Evolutionary conservation across 1,284 basidiomycete species (phyloP).

Genomic region (Exsudoporus floridanus): DNA sequence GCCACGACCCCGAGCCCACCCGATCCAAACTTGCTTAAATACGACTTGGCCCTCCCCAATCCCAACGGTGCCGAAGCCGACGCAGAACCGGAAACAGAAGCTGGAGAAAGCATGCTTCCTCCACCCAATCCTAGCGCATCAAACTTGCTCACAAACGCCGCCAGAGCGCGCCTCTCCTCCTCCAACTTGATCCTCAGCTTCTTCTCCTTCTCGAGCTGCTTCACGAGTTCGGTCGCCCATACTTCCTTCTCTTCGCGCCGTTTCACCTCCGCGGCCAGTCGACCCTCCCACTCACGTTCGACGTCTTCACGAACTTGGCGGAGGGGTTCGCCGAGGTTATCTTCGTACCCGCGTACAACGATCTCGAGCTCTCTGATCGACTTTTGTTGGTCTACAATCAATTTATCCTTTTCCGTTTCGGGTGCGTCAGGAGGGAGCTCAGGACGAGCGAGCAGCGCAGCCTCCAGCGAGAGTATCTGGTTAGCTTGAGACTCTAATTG

Average conservation of each 20-base stretch:
- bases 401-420: slow-evolving; percentile 67
- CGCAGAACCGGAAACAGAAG: slow-evolving; percentile 11
- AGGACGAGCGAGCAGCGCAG: slow-evolving; percentile 63
- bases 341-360: slow-evolving; percentile 67
- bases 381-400: slow-evolving; percentile 66
- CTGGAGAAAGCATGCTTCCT: slow-evolving; percentile 36
- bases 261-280: slow-evolving; percentile 59
- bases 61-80: not conserved
- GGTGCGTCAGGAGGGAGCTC: slow-evolving; percentile 56
- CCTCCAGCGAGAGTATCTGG: slow-evolving; percentile 80
- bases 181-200: slow-evolving; percentile 65
- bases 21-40: slow-evolving; percentile 38
- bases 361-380: slow-evolving; percentile 72
- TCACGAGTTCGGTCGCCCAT: slow-evolving; percentile 71
- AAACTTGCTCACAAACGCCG: slow-evolving; percentile 75
- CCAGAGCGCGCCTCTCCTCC: slow-evolving; percentile 70
- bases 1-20: slow-evolving; percentile 21
- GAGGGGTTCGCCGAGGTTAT: slow-evolving; percentile 68
- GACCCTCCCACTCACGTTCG: slow-evolving; percentile 71
- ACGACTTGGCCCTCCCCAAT: slow-evolving; percentile 42
- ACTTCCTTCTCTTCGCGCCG: slow-evolving; percentile 64
- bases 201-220: slow-evolving; percentile 73
- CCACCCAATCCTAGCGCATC: slow-evolving; percentile 60
- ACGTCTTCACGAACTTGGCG: slow-evolving; percentile 77
- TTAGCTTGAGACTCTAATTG: slow-evolving; percentile 75